Conservation (phyloP, 768 basidiomycete genomes). For the Rhodotorula paludigena region DNA sequence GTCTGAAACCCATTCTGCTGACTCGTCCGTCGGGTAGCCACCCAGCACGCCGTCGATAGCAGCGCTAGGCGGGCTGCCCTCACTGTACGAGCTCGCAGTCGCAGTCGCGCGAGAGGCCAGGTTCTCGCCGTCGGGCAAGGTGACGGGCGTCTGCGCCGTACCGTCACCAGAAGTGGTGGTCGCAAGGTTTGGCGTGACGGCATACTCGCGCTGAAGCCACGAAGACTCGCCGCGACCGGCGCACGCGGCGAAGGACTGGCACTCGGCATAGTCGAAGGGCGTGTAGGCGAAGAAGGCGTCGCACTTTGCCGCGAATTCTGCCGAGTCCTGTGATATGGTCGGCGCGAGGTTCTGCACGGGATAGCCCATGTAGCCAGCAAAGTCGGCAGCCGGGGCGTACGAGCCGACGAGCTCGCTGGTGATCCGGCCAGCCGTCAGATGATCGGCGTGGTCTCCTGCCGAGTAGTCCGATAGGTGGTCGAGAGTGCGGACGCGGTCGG, state of each 20-base stretch:
- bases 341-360: slow-evolving; percentile 14
- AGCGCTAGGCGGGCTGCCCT: not conserved
- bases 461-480: slow-evolving; percentile 13
- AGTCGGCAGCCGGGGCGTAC: not conserved
- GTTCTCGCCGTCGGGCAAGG: not conserved
- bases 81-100: not conserved
- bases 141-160: slow-evolving; percentile 3
- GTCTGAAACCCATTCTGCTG: slow-evolving; percentile 8
- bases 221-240: slow-evolving; percentile 22
- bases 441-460: slow-evolving; percentile 27
- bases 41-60: slow-evolving; percentile 12
- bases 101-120: slow-evolving; percentile 2
- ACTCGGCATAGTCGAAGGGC: slow-evolving; percentile 33
- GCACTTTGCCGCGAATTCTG: slow-evolving; percentile 11
- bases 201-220: slow-evolving; percentile 30
- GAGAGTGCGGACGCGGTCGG: slow-evolving; percentile 8
- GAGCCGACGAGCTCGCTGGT: not conserved
- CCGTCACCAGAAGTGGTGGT: not conserved
- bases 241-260: slow-evolving; percentile 26
- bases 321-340: slow-evolving; percentile 12
- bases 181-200: slow-evolving; percentile 24
- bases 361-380: slow-evolving; percentile 13
- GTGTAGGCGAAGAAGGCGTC: slow-evolving; percentile 39
- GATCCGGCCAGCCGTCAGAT: slow-evolving; percentile 1
- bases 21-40: slow-evolving; percentile 13